These are phyloP conservation scores for Colletotrichum acutatum DNA, from an alignment of 2,329 filamentous ascomycete species.

Conservation along the genomic window DNA sequence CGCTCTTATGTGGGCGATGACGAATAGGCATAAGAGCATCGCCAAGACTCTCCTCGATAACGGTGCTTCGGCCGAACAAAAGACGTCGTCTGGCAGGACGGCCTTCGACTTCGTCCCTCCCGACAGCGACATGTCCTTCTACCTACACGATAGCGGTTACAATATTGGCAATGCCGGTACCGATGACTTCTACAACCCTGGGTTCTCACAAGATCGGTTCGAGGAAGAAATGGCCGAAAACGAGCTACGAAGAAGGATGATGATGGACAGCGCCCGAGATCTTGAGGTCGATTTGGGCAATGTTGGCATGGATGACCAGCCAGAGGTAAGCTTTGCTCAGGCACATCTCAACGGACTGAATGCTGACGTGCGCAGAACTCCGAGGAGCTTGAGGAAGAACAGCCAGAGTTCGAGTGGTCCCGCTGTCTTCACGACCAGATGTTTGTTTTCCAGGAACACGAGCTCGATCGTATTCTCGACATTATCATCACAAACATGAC, in stretches of 20 bases:
- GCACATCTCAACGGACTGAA: constrained; percentile 40
- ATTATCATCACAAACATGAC: constrained; percentile 99
- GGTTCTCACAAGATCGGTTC: constrained; percentile 91
- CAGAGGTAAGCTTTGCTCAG: constrained; percentile 72
- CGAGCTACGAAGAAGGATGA: constrained; percentile 95
- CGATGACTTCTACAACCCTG: constrained; percentile 94
- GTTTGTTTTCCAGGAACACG: constrained; percentile 98
- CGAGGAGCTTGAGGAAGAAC: constrained; percentile 88
- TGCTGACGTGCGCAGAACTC: constrained; percentile 9
- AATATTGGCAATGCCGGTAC: constrained; percentile 82
- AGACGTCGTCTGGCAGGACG: constrained; percentile 91
- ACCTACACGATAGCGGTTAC: constrained; percentile 94
- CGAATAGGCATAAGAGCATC: constrained; percentile 95
- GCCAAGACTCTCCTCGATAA: constrained; percentile 93
- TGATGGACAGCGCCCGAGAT: constrained; percentile 98
- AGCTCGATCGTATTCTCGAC: constrained; percentile 90
- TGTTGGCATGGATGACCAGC: constrained; percentile 93
- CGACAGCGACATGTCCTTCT: constrained; percentile 96
- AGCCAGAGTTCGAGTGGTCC: constrained; percentile 96
- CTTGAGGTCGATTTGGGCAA: constrained; percentile 96
- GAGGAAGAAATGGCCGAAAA: constrained; percentile 98
- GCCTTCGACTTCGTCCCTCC: constrained; percentile 96
- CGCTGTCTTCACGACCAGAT: constrained; percentile 96
- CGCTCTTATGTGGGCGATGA: constrained; percentile 99
- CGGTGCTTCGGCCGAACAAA: constrained; percentile 94